phyloP scores from a whole-genome alignment of 139 green algal species.

The Chlamydomonas sphaeroides region DNA sequence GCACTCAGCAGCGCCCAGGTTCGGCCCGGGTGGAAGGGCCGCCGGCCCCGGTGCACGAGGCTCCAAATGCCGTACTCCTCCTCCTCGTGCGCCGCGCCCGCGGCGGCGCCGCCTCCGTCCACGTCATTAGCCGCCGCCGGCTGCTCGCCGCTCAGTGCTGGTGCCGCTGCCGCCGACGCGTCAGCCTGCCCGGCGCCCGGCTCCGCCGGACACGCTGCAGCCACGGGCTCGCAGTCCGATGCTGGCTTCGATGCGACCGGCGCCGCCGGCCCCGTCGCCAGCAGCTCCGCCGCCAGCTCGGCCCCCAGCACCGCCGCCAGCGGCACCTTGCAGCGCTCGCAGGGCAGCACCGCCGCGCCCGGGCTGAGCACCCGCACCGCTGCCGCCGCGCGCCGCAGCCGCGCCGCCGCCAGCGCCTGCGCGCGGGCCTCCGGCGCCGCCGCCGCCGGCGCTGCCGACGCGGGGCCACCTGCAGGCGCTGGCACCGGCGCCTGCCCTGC shows the following conservation, averaged over 20 bases:
- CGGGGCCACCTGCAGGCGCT: background rate
- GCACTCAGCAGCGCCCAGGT: slow-evolving; percentile 30
- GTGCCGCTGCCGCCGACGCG: background rate
- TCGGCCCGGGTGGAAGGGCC: slow-evolving; percentile 47
- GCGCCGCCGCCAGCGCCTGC: background rate
- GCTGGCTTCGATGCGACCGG: too few relatives aligned
- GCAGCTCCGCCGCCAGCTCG: too few relatives aligned
- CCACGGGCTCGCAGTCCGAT: too few relatives aligned
- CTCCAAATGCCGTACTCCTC: slow-evolving; percentile 55
- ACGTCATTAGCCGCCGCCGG: background rate
- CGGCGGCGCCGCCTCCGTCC: background rate
- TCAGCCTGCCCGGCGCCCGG: background rate
- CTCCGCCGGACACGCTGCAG: background rate
- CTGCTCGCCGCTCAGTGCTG: background rate
- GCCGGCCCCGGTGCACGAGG: slow-evolving; percentile 34
- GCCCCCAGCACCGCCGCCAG: background rate
- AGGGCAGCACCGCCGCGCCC: background rate
- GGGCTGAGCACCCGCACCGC: slow-evolving; percentile 28
- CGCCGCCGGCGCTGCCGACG: background rate
- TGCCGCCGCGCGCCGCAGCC: background rate
- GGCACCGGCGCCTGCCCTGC: too few relatives aligned
- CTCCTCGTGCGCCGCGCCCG: slow-evolving; percentile 27
- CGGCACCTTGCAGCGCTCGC: background rate
- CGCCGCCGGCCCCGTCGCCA: too few relatives aligned
- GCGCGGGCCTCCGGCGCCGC: too few relatives aligned